These are phyloP conservation scores for Globisporangium megalacanthum DNA, from an alignment of 352 stramenopile species.

Conservation along the genomic window DNA sequence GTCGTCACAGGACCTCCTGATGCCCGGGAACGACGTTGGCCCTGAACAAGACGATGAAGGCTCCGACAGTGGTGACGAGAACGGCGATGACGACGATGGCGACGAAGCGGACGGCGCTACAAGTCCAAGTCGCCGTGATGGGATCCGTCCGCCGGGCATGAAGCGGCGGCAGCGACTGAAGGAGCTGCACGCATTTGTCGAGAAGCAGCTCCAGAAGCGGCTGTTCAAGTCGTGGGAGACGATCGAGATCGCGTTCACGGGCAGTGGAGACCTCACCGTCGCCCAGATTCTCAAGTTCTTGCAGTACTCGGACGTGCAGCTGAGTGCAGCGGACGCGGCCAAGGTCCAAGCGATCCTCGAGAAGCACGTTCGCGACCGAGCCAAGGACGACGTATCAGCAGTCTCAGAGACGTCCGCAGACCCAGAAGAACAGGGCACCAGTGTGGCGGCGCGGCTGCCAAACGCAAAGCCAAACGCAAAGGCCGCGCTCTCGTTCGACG, in stretches of 20 bases:
- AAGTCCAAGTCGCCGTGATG: not conserved
- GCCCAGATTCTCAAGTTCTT: conserved; percentile 70
- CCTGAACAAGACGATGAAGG: conserved; percentile 16
- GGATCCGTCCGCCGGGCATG: conserved; percentile 26
- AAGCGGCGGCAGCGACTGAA: conserved; percentile 49
- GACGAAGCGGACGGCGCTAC: conserved; percentile 1
- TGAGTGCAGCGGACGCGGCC: conserved; percentile 40
- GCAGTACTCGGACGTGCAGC: conserved; percentile 60
- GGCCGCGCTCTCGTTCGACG: conserved; percentile 48
- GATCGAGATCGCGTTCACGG: conserved; percentile 63
- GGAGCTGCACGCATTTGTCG: conserved; percentile 58
- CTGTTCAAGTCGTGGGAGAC: conserved; percentile 63
- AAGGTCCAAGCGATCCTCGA: conserved; percentile 64
- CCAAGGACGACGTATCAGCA: not conserved
- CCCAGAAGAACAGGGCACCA: too few species aligned
- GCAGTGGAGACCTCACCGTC: conserved; percentile 57
- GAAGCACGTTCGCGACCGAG: conserved; percentile 19
- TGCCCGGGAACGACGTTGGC: conserved; percentile 5
- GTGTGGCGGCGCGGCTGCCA: not conserved
- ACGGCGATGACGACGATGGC: conserved; percentile 8
- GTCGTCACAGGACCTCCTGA: not conserved
- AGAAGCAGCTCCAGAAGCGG: conserved; percentile 62
- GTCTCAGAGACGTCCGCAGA: too few species aligned
- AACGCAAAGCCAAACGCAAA: conserved; percentile 10
- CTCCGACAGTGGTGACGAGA: too few species aligned